Percentiles rank a stretch among this genome's conserved stretches.
Conservation (phyloP, 1,139 yeast species). For the Pichia cactophila region DNA sequence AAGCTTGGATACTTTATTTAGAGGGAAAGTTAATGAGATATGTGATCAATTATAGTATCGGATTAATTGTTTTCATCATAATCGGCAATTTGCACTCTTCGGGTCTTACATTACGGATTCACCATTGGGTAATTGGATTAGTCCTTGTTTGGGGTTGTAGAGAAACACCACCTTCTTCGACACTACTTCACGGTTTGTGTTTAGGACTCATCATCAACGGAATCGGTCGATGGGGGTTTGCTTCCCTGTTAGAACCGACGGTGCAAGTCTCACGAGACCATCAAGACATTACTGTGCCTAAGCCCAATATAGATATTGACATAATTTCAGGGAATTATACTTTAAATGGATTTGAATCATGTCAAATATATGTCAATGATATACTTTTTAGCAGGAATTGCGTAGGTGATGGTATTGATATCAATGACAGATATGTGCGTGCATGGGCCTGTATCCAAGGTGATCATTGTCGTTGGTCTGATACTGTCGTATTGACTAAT, state of each 20-base stretch:
- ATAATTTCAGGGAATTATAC: too few species aligned
- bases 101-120: constrained; percentile 64
- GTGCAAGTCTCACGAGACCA: constrained; percentile 4
- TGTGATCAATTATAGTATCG: constrained; percentile 36
- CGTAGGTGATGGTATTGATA: background rate
- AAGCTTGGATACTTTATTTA: constrained; percentile 74
- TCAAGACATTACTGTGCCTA: background rate
- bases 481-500: background rate
- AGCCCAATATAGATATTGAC: constrained; percentile 48
- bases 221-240: constrained; percentile 88
- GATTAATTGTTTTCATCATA: background rate
- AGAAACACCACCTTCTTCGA: constrained; percentile 63
- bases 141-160: constrained; percentile 81
- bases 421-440: background rate
- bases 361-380: background rate
- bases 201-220: constrained; percentile 81
- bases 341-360: background rate
- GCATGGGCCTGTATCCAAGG: background rate
- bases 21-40: constrained; percentile 66
- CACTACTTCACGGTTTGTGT: constrained; percentile 74
- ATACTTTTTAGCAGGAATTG: background rate
- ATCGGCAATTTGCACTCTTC: background rate
- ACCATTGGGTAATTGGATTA: constrained; percentile 82
- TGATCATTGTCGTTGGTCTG: background rate
- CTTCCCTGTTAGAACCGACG: constrained; percentile 24